phyloP scores from a whole-genome alignment of 495 filamentous ascomycete genomes.

The Penicillium riverlandense region DNA sequence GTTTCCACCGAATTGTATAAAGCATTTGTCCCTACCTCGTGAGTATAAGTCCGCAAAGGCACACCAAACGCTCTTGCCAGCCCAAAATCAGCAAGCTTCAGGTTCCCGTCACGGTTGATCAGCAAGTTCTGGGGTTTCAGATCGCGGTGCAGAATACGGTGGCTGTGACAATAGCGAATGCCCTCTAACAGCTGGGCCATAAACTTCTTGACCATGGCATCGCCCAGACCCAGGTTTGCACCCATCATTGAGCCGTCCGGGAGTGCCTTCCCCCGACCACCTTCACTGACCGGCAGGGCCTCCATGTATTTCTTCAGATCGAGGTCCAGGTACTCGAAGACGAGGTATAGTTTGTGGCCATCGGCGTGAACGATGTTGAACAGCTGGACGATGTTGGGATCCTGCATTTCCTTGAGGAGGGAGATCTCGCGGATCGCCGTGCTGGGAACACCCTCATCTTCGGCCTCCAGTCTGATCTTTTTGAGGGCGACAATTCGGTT shows the following conservation, averaged over 20 bases:
- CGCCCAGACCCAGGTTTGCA: slow-evolving; percentile 71
- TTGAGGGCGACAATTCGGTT: slow-evolving; percentile 89
- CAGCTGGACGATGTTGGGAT: slow-evolving; percentile 88
- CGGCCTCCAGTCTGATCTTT: slow-evolving; percentile 96
- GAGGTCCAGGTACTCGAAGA: slow-evolving; percentile 89
- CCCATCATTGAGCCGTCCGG: slow-evolving; percentile 69
- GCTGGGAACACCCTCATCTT: slow-evolving; percentile 93
- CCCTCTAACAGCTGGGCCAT: slow-evolving; percentile 91
- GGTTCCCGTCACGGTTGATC: slow-evolving; percentile 88
- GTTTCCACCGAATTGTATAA: neutral
- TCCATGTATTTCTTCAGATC: slow-evolving; percentile 99
- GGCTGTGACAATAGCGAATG: slow-evolving; percentile 91
- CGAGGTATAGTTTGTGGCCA: slow-evolving; percentile 92
- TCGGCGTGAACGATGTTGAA: slow-evolving; percentile 95
- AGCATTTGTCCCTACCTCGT: slow-evolving; percentile 54
- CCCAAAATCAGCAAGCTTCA: slow-evolving; percentile 97
- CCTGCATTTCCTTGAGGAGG: slow-evolving; percentile 92
- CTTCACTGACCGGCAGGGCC: slow-evolving; percentile 81
- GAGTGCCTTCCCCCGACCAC: slow-evolving; percentile 80
- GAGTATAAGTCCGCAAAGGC: slow-evolving; percentile 91
- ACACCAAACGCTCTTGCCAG: slow-evolving; percentile 95
- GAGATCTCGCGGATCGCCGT: slow-evolving; percentile 97
- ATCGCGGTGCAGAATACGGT: slow-evolving; percentile 90
- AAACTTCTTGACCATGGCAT: slow-evolving; percentile 93
- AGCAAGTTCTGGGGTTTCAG: slow-evolving; percentile 97